Conservation (phyloP, 345 rosid genomes). For the Trapa incisa region DNA sequence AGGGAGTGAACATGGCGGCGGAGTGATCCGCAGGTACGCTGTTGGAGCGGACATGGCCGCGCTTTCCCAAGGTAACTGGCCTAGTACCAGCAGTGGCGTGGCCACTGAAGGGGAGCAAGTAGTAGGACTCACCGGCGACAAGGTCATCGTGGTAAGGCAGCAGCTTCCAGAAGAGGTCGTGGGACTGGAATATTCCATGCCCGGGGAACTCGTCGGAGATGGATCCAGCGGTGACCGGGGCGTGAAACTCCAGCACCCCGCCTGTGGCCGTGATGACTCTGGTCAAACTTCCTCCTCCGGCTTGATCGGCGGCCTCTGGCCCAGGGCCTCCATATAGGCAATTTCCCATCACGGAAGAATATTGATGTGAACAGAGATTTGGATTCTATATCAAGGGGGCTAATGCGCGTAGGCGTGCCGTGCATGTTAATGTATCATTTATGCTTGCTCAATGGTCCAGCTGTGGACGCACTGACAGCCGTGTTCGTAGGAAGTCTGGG, state of each 20-base stretch:
- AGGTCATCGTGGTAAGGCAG: conserved; percentile 38
- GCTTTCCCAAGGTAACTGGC: neutral
- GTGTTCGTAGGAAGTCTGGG: too few species aligned
- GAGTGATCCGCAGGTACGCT: conserved; percentile 31
- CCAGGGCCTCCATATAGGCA: conserved; percentile 70
- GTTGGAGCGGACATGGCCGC: conserved; percentile 44
- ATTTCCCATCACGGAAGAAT: conserved; percentile 41
- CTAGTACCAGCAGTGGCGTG: neutral
- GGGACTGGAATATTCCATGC: conserved; percentile 41
- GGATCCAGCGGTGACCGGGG: conserved; percentile 45
- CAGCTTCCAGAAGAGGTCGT: conserved; percentile 41
- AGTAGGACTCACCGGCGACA: conserved; percentile 39
- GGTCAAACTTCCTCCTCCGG: conserved; percentile 18
- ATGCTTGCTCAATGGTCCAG: too few species aligned
- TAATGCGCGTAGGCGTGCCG: too few species aligned
- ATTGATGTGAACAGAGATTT: neutral
- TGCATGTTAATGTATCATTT: too few species aligned
- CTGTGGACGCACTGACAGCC: too few species aligned
- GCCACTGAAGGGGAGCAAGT: conserved; percentile 31
- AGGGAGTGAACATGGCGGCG: conserved; percentile 24
- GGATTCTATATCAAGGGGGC: too few species aligned
- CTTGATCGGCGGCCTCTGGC: conserved; percentile 9
- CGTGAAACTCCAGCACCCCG: conserved; percentile 44
- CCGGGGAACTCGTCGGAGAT: conserved; percentile 48
- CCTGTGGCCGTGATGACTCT: conserved; percentile 48